phyloP scores from a whole-genome alignment of 2,329 filamentous ascomycete genomes.

The Alternaria sp. region DNA sequence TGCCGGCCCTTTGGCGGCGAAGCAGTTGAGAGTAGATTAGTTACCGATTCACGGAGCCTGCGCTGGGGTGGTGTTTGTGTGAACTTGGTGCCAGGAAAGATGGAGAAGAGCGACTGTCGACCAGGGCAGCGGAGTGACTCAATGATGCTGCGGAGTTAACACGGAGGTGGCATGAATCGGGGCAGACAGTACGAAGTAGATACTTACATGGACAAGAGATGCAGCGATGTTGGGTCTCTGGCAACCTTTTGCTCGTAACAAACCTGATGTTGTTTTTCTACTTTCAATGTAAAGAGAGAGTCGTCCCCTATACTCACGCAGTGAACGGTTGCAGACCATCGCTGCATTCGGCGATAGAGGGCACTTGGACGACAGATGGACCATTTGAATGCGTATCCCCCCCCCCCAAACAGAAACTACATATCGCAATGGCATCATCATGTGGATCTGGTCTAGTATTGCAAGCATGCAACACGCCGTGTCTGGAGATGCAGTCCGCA shows the following conservation, averaged over 20 bases:
- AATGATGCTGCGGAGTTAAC: conserved; percentile 27
- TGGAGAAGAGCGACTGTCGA: conserved; percentile 8
- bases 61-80: background rate
- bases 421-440: background rate
- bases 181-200: background rate
- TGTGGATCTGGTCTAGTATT: background rate
- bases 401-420: too few species aligned
- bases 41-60: background rate
- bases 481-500: background rate
- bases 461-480: background rate
- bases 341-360: too few species aligned
- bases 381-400: too few species aligned
- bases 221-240: too few species aligned
- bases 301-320: too few species aligned
- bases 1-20: conserved; percentile 10
- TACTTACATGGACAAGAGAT: too few species aligned
- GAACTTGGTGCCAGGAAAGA: background rate
- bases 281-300: too few species aligned
- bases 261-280: too few species aligned
- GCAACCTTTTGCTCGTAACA: too few species aligned
- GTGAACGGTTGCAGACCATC: too few species aligned
- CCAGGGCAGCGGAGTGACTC: conserved; percentile 27
- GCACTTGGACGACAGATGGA: too few species aligned
- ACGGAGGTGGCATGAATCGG: conserved; percentile 21
- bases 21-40: background rate